Percentiles rank a stretch among this genome's conserved stretches.
Evolutionary conservation across 2,329 filamentous ascomycete genomes (phyloP).

Genomic region (Cladosporium sp.): DNA sequence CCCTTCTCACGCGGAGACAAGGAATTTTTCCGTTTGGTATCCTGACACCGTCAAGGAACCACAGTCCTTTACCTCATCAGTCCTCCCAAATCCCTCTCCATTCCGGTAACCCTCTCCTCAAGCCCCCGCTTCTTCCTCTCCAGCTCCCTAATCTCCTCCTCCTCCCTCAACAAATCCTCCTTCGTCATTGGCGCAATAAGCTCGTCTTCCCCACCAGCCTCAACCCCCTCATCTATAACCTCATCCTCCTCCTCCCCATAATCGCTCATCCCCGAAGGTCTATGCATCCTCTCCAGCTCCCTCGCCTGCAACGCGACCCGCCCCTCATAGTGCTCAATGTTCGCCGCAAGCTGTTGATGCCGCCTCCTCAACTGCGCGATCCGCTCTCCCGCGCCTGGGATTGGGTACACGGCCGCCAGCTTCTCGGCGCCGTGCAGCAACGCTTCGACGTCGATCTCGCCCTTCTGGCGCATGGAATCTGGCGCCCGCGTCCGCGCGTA

Average conservation of each 20-base stretch:
- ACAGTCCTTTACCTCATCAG: slow-evolving; percentile 42
- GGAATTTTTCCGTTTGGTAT: too few species aligned
- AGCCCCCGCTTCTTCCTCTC: slow-evolving; percentile 57
- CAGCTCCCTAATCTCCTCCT: slow-evolving; percentile 60
- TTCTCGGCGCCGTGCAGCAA: slow-evolving; percentile 83
- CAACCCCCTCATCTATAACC: slow-evolving; percentile 44
- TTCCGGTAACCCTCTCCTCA: slow-evolving; percentile 59
- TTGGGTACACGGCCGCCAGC: slow-evolving; percentile 78
- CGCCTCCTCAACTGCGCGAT: slow-evolving; percentile 67
- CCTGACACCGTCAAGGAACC: too few species aligned
- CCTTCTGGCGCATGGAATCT: slow-evolving; percentile 46
- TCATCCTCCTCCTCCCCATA: slow-evolving; percentile 40
- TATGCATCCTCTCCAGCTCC: slow-evolving; percentile 67
- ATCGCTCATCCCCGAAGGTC: slow-evolving; percentile 30
- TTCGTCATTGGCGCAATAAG: slow-evolving; percentile 50
- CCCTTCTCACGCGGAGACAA: not conserved
- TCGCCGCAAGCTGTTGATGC: slow-evolving; percentile 64
- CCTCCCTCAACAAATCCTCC: slow-evolving; percentile 62
- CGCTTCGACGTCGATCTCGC: slow-evolving; percentile 80
- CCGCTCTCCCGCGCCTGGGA: slow-evolving; percentile 69
- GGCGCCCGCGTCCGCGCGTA: slow-evolving; percentile 69
- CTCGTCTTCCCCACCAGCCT: slow-evolving; percentile 29
- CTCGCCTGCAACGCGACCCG: slow-evolving; percentile 70
- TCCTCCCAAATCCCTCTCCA: slow-evolving; percentile 63
- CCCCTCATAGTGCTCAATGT: slow-evolving; percentile 72